Evolutionary conservation across 352 stramenopile species (phyloP).

Genomic region (Phytophthora hibernalis): DNA sequence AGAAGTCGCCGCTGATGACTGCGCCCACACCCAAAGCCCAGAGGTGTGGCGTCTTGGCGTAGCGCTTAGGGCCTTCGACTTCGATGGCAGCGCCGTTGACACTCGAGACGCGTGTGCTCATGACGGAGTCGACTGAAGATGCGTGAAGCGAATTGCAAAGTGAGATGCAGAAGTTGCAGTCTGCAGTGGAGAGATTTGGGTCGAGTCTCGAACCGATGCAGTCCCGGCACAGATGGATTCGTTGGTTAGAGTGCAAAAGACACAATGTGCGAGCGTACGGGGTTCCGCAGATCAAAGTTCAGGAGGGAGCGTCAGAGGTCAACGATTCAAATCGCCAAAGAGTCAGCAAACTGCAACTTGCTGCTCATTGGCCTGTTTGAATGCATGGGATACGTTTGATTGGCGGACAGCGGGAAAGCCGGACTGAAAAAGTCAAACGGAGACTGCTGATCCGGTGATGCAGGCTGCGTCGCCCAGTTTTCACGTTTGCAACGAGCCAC

Average conservation of each 20-base stretch:
- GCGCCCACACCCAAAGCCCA: conserved; percentile 67
- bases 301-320: not conserved
- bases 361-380: conserved; percentile 18
- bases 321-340: conserved; percentile 25
- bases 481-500: not conserved
- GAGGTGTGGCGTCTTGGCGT: conserved; percentile 63
- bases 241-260: not conserved
- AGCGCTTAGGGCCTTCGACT: conserved; percentile 36
- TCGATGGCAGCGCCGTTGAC: conserved; percentile 34
- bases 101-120: conserved; percentile 34
- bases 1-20: conserved; percentile 70
- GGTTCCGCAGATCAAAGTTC: conserved; percentile 24
- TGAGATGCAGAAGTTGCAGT: conserved; percentile 14
- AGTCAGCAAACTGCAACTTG: conserved; percentile 21
- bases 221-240: conserved; percentile 16
- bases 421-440: conserved; percentile 7
- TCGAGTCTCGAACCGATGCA: not conserved
- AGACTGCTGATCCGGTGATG: conserved; percentile 18
- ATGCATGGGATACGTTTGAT: conserved; percentile 13
- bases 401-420: conserved; percentile 2
- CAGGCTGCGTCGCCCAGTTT: conserved; percentile 19
- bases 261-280: conserved; percentile 25
- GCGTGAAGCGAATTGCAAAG: conserved; percentile 18
- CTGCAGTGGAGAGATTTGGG: not conserved
- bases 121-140: conserved; percentile 1